Percentiles rank a stretch among this genome's conserved stretches.
These are phyloP conservation scores for Dothideomycetes sp. DNA, from an alignment of 2,329 filamentous ascomycete genomes.

Conservation along the genomic window DNA sequence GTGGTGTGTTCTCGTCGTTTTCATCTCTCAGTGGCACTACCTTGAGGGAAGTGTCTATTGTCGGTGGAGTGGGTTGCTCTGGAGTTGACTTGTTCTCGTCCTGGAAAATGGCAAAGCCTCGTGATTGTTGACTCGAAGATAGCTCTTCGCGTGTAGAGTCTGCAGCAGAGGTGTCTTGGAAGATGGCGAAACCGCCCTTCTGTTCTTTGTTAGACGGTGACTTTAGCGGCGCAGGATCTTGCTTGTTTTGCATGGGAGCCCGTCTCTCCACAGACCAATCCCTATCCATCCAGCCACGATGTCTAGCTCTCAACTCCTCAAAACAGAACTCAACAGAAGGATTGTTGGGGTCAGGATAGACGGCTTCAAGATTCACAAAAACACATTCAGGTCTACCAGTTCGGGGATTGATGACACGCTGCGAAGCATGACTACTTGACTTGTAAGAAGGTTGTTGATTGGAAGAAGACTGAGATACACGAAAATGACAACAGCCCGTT, in stretches of 20 bases:
- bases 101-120: slow-evolving; percentile 13
- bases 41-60: slow-evolving; percentile 21
- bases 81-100: slow-evolving; percentile 16
- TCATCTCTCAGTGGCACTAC: slow-evolving; percentile 30
- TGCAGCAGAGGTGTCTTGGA: slow-evolving; percentile 12
- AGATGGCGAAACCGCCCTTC: slow-evolving; percentile 15
- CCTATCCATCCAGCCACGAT: slow-evolving; percentile 56
- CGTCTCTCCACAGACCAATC: slow-evolving; percentile 24
- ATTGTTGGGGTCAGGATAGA: slow-evolving; percentile 71
- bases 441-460: slow-evolving; percentile 13
- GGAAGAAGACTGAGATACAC: slow-evolving; percentile 15
- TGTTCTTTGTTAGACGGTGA: slow-evolving; percentile 9
- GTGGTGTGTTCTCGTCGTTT: slow-evolving; percentile 40
- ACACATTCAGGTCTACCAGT: slow-evolving; percentile 79
- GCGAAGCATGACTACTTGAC: slow-evolving; percentile 46
- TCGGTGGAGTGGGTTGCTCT: slow-evolving; percentile 1
- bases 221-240: not conserved
- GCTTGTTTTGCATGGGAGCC: slow-evolving; percentile 12
- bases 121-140: slow-evolving; percentile 18
- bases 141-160: not conserved
- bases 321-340: slow-evolving; percentile 69
- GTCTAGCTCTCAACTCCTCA: slow-evolving; percentile 77
- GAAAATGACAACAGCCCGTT: slow-evolving; percentile 38
- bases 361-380: slow-evolving; percentile 72
- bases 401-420: slow-evolving; percentile 72